These are phyloP conservation scores for Lepiota brunneoincarnata DNA, from an alignment of 768 basidiomycete species.

Conservation along the genomic window DNA sequence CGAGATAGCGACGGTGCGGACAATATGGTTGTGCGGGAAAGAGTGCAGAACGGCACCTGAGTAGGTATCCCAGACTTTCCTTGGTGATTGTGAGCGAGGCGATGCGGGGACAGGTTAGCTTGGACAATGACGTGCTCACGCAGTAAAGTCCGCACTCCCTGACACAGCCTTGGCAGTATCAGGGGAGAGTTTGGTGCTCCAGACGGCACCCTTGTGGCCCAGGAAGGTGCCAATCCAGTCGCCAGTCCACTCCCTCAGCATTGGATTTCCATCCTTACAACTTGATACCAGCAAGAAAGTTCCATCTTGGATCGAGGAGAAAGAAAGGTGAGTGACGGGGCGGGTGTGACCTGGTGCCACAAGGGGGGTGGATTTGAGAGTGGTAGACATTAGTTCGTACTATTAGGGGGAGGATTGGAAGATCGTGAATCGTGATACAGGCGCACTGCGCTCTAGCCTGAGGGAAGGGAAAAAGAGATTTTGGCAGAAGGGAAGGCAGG, in stretches of 20 bases:
- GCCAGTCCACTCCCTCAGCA: conserved; percentile 95
- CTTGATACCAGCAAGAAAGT: conserved; percentile 90
- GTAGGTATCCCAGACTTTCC: conserved; percentile 96
- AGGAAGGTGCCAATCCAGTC: conserved; percentile 98
- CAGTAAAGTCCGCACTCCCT: conserved; percentile 95
- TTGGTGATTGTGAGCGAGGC: conserved; percentile 29
- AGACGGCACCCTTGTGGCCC: conserved; percentile 93
- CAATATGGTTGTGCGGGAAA: conserved; percentile 98
- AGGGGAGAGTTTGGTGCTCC: conserved; percentile 88
- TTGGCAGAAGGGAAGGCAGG: conserved; percentile 9
- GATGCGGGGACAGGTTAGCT: conserved; percentile 9
- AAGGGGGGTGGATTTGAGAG: conserved; percentile 71
- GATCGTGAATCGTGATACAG: conserved; percentile 44
- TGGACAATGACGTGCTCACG: conserved; percentile 52
- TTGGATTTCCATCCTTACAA: conserved; percentile 98
- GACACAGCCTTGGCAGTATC: conserved; percentile 88
- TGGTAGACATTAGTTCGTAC: conserved; percentile 53
- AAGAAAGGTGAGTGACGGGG: conserved; percentile 91
- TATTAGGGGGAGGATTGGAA: conserved; percentile 20
- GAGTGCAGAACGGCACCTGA: conserved; percentile 86
- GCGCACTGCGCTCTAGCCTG: conserved; percentile 53
- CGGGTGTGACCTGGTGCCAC: conserved; percentile 85
- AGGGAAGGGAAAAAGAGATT: conserved; percentile 19
- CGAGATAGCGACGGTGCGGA: conserved; percentile 90
- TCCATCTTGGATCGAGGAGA: conserved; percentile 78